These are phyloP conservation scores for Lachnellula occidentalis DNA, from an alignment of 2,329 filamentous ascomycete species.

Conservation along the genomic window DNA sequence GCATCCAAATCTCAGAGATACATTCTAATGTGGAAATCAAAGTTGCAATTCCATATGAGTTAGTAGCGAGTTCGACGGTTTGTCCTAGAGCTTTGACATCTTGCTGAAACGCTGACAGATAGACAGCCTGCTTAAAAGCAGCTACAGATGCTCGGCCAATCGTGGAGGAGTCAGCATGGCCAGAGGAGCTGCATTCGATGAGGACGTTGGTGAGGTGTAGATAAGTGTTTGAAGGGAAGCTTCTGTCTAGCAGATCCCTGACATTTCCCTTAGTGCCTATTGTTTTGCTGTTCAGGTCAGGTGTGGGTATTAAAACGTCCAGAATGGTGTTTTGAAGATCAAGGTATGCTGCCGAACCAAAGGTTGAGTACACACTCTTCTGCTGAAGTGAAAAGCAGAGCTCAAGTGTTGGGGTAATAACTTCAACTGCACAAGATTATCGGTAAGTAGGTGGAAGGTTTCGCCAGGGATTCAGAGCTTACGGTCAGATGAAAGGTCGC, in stretches of 20 bases:
- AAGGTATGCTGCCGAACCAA: neutral
- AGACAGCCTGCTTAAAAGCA: slow-evolving; percentile 10
- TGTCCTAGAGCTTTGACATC: slow-evolving; percentile 6
- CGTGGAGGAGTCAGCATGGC: neutral
- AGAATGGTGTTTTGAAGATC: neutral
- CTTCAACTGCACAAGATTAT: slow-evolving; percentile 5
- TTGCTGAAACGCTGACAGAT: neutral
- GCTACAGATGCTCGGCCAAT: neutral
- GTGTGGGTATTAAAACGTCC: neutral
- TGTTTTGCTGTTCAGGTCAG: no score
- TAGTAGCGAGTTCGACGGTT: neutral
- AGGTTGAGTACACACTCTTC: neutral
- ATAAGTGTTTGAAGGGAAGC: neutral
- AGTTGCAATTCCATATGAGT: slow-evolving; percentile 1
- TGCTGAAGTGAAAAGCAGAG: neutral
- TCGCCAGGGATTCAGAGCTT: slow-evolving; percentile 22
- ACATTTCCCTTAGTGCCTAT: no score
- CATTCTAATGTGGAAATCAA: slow-evolving; percentile 14
- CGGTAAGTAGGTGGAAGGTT: slow-evolving; percentile 6
- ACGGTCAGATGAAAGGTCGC: slow-evolving; percentile 42
- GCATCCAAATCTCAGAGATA: slow-evolving; percentile 10
- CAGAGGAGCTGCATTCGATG: neutral
- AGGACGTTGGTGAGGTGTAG: neutral
- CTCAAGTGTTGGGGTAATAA: neutral
- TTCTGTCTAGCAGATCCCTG: no score